Conservation (phyloP, 2,329 filamentous ascomycete species). For the Aotearoamyces nothofagi region DNA sequence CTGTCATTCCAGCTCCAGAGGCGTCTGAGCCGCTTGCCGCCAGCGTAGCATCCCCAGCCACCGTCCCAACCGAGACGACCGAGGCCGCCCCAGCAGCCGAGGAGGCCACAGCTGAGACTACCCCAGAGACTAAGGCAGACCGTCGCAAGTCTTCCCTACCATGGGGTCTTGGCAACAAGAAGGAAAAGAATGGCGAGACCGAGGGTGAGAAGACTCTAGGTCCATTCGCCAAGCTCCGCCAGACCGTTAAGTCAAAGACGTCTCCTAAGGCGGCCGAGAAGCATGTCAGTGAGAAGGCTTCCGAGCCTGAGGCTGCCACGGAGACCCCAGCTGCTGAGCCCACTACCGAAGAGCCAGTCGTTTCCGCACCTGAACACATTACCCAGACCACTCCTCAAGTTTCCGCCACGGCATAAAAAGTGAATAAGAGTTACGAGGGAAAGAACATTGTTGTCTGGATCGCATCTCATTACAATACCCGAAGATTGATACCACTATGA, state of each 20-base stretch:
- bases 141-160: conserved; percentile 47
- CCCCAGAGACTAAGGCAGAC: conserved; percentile 24
- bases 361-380: conserved; percentile 7
- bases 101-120: conserved; percentile 19
- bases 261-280: conserved; percentile 25
- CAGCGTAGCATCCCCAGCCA: conserved; percentile 12
- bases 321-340: conserved; percentile 15
- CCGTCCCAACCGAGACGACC: conserved; percentile 22
- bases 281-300: no score
- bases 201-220: conserved; percentile 24
- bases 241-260: conserved; percentile 19
- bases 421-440: conserved; percentile 4
- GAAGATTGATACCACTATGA: conserved; percentile 21
- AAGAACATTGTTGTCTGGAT: not conserved
- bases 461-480: conserved; percentile 22
- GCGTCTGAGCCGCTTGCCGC: conserved; percentile 16
- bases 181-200: conserved; percentile 27
- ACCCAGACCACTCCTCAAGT: conserved; percentile 15
- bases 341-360: conserved; percentile 15
- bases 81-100: conserved; percentile 24
- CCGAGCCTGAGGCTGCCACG: conserved; percentile 27
- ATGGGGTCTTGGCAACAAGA: conserved; percentile 49
- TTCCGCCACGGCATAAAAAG: conserved; percentile 17
- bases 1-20: conserved; percentile 20
- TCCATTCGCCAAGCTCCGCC: conserved; percentile 20